Conservation (phyloP, 768 basidiomycete genomes). For the Leccinum disarticulatum region DNA sequence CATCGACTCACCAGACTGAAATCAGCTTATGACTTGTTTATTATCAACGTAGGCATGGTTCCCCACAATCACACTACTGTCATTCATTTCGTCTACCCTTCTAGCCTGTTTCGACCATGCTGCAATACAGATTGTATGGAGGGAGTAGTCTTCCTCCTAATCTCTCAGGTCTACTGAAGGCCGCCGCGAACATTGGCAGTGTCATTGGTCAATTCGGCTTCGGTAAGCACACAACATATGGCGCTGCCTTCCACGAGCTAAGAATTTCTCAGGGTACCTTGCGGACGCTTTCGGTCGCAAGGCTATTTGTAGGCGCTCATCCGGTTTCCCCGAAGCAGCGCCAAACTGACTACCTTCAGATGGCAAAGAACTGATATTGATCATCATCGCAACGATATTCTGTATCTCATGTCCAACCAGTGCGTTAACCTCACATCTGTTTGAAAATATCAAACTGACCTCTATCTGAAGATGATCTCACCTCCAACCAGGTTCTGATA, state of each 20-base stretch:
- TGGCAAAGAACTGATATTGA: constrained; percentile 78
- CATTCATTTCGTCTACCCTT: not conserved
- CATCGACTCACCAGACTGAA: constrained; percentile 6
- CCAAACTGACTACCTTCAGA: constrained; percentile 38
- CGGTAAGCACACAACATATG: constrained; percentile 35
- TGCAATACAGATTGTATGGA: constrained; percentile 62
- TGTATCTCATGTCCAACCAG: constrained; percentile 65
- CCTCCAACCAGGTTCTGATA: constrained; percentile 52
- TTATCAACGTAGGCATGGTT: constrained; percentile 54
- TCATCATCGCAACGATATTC: constrained; percentile 75
- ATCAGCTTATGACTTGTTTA: constrained; percentile 67
- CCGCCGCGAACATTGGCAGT: constrained; percentile 68
- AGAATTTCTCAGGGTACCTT: constrained; percentile 45
- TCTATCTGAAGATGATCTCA: constrained; percentile 41
- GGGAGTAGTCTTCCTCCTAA: constrained; percentile 50
- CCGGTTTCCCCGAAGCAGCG: not conserved
- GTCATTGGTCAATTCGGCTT: constrained; percentile 70
- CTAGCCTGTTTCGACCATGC: constrained; percentile 66
- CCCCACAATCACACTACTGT: not conserved
- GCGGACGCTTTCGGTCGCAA: constrained; percentile 72
- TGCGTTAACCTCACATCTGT: constrained; percentile 12
- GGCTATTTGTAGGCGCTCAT: constrained; percentile 49
- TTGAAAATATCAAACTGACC: constrained; percentile 1
- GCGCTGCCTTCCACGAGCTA: not conserved
- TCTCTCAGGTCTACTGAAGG: constrained; percentile 64